phyloP scores from a whole-genome alignment of 768 basidiomycete species.

The Lactarius hatsudake region DNA sequence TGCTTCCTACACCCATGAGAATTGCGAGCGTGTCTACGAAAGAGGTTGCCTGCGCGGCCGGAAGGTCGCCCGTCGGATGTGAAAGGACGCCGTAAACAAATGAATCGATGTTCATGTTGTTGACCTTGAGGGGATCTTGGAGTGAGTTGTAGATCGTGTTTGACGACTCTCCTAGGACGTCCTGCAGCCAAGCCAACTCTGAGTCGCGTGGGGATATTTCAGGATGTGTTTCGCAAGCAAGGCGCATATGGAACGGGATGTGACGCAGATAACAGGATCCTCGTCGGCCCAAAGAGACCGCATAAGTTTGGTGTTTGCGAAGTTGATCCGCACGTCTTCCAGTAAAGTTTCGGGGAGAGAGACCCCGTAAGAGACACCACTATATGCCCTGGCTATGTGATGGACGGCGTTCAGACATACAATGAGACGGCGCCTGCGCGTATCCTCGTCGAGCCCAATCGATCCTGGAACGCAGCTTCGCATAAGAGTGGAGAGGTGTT shows the following conservation, averaged over 20 bases:
- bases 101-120: background rate
- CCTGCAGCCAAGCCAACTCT: background rate
- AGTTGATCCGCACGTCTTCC: background rate
- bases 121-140: background rate
- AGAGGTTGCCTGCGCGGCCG: too few relatives aligned
- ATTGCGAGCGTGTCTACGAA: conserved; percentile 11
- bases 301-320: background rate
- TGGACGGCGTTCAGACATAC: conserved; percentile 5
- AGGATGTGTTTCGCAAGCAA: background rate
- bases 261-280: background rate
- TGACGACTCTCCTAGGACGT: background rate
- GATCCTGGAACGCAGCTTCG: conserved; percentile 8
- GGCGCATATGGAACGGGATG: background rate
- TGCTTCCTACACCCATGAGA: conserved; percentile 1
- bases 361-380: background rate
- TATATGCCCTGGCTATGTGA: background rate
- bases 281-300: background rate
- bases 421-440: background rate
- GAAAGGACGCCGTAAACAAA: background rate
- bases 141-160: background rate
- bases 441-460: background rate
- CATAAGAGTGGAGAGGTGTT: conserved; percentile 4
- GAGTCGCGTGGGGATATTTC: background rate
- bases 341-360: too few relatives aligned
- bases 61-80: background rate